Percentiles rank a stretch among this genome's conserved stretches.
These are phyloP conservation scores for Phytophthora pseudosyringae DNA, from an alignment of 352 stramenopile genomes.

Conservation along the genomic window DNA sequence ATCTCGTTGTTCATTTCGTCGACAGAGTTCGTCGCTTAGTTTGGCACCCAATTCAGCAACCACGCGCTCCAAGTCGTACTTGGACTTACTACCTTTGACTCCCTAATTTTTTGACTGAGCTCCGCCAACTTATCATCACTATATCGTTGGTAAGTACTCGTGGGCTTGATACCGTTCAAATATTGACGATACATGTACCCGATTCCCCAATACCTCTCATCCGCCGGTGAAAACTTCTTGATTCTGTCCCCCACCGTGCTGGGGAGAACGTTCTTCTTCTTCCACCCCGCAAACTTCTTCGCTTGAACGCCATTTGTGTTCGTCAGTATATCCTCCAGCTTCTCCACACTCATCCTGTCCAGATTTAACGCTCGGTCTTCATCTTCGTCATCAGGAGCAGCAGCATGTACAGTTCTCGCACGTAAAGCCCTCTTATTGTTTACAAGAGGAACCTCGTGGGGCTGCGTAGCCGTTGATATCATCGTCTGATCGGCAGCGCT, in stretches of 20 bases:
- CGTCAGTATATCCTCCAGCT: slow-evolving; percentile 2
- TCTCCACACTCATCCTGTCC: neutral
- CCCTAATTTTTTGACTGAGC: neutral
- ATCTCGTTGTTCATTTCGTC: too few relatives aligned
- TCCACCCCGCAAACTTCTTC: neutral
- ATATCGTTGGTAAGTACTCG: neutral
- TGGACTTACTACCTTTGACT: neutral
- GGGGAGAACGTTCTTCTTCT: neutral
- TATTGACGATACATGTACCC: neutral
- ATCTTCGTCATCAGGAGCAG: too few relatives aligned
- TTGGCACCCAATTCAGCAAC: neutral
- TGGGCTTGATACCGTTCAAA: neutral
- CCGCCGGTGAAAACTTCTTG: neutral
- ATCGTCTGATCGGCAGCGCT: too few relatives aligned
- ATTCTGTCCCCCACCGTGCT: neutral
- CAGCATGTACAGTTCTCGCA: too few relatives aligned
- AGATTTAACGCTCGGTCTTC: neutral
- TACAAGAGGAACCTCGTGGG: too few relatives aligned
- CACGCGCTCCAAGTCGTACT: neutral
- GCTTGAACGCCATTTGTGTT: neutral
- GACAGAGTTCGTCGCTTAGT: too few relatives aligned
- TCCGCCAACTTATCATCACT: neutral
- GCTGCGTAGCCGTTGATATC: too few relatives aligned
- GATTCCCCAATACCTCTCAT: slow-evolving; percentile 1
- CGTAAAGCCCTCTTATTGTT: too few relatives aligned